phyloP scores from a whole-genome alignment of 257 asterid species.

The Solanum piurae region DNA sequence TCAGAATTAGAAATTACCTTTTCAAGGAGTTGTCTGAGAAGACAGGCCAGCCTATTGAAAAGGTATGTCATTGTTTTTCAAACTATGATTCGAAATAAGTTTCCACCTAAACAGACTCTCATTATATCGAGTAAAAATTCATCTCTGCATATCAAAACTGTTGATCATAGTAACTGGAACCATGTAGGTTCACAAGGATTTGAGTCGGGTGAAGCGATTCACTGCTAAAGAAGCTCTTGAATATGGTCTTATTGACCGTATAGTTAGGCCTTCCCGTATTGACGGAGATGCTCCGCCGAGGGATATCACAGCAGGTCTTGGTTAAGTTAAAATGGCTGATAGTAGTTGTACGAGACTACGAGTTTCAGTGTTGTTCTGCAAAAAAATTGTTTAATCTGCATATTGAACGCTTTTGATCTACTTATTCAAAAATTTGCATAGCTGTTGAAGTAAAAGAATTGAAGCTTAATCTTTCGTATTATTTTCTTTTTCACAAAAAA shows the following conservation, averaged over 20 bases:
- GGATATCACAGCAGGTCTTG: conserved; percentile 48
- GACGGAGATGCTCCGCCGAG: conserved; percentile 37
- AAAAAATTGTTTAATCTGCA: not conserved
- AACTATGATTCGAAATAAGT: not conserved
- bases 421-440: not conserved
- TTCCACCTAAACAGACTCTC: not conserved
- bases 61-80: conserved; percentile 23
- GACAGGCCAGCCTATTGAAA: conserved; percentile 76
- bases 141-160: not conserved
- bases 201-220: conserved; percentile 55
- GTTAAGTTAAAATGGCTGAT: conserved; percentile 14
- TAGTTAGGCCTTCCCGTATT: conserved; percentile 61
- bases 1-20: conserved; percentile 80
- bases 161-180: not conserved
- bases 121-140: not conserved
- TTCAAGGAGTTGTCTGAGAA: conserved; percentile 78
- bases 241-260: conserved; percentile 77
- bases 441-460: not conserved
- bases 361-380: not conserved
- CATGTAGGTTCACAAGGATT: conserved; percentile 62
- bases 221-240: conserved; percentile 78
- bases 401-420: not conserved
- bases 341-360: not conserved
- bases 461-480: not conserved
- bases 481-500: not conserved